phyloP scores from a whole-genome alignment of 805 yeast genomes.

The Candida nemodendra region DNA sequence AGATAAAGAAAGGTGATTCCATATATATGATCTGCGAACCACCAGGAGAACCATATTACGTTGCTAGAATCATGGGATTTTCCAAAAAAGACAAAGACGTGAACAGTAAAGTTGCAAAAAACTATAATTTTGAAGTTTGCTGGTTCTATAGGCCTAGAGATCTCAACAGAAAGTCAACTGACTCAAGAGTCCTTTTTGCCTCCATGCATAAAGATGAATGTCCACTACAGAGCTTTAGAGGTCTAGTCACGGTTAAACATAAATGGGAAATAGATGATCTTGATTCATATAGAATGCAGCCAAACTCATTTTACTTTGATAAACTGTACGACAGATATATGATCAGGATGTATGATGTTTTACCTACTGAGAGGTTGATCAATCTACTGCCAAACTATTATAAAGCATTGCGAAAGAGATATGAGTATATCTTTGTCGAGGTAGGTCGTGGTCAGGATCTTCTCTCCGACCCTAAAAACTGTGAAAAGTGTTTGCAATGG shows the following conservation, averaged over 20 bases:
- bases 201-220: slow-evolving; percentile 86
- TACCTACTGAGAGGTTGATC: slow-evolving; percentile 58
- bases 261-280: slow-evolving; percentile 61
- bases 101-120: slow-evolving; percentile 45
- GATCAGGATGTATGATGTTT: slow-evolving; percentile 74
- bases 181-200: slow-evolving; percentile 75
- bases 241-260: slow-evolving; percentile 69
- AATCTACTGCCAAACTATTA: slow-evolving; percentile 61
- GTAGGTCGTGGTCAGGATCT: slow-evolving; percentile 61
- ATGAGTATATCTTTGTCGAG: slow-evolving; percentile 75
- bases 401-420: slow-evolving; percentile 62
- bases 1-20: slow-evolving; percentile 55
- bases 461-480: slow-evolving; percentile 60
- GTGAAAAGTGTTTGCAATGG: slow-evolving; percentile 84
- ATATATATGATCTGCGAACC: slow-evolving; percentile 89
- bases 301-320: slow-evolving; percentile 81
- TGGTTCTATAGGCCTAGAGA: slow-evolving; percentile 93
- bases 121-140: slow-evolving; percentile 66
- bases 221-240: slow-evolving; percentile 72
- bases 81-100: slow-evolving; percentile 37
- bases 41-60: slow-evolving; percentile 90
- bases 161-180: slow-evolving; percentile 62
- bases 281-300: slow-evolving; percentile 51
- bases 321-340: slow-evolving; percentile 84
- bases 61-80: slow-evolving; percentile 82